Evolutionary conservation across 2,329 filamentous ascomycete species (phyloP).

Genomic region (Beauveria asiatica): DNA sequence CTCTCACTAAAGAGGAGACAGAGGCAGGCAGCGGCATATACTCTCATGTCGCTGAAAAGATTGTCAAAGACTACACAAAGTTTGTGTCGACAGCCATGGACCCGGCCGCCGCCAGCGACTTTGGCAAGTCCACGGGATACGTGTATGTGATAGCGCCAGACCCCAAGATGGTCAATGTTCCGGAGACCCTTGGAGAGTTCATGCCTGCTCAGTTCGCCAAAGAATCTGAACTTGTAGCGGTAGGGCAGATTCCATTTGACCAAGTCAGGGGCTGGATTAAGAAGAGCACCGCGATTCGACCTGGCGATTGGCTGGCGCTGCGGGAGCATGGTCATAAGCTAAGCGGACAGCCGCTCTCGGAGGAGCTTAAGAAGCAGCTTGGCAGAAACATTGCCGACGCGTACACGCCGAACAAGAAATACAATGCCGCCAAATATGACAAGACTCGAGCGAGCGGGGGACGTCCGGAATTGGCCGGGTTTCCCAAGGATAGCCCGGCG

Average conservation of each 20-base stretch:
- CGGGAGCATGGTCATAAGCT: background rate
- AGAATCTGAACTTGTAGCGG: background rate
- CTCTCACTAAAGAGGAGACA: background rate
- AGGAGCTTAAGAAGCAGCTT: background rate
- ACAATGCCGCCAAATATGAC: background rate
- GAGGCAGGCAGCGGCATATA: background rate
- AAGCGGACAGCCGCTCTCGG: background rate
- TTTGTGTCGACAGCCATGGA: background rate
- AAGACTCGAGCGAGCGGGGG: background rate
- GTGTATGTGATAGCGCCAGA: background rate
- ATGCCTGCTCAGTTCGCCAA: background rate
- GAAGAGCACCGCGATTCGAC: background rate
- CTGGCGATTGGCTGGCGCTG: background rate
- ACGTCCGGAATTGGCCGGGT: background rate
- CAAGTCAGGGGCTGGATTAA: background rate
- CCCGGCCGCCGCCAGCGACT: background rate
- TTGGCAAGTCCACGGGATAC: background rate
- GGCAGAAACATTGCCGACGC: background rate
- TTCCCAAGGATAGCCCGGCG: background rate
- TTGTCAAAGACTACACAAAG: background rate
- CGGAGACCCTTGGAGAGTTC: background rate
- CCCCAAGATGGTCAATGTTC: background rate
- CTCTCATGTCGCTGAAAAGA: background rate
- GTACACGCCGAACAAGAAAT: background rate
- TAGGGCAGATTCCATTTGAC: background rate